Base-by-base conservation (phyloP, 805 yeast genomes). In the Ogataea neopini region DNA sequence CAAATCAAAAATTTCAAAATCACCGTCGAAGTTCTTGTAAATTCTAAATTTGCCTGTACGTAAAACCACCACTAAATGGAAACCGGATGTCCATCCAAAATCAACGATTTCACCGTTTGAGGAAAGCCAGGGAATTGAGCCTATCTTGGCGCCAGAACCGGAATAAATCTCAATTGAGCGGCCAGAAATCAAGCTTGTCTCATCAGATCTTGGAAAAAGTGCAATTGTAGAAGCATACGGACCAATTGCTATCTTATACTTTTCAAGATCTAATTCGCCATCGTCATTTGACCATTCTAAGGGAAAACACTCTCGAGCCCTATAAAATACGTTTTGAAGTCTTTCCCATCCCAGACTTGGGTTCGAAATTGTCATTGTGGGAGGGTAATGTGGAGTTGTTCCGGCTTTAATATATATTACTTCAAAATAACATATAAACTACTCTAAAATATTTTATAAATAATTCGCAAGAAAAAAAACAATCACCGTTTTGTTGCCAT, bases 281-380 rank as follows among this genome's bases (percentile, higher is more conserved):
- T 70, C 59, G 14, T 73, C 64, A 15, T 26, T 32, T 26, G 42
- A 11, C 86, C 86, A 82, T 44, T 73, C 66, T 56, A 81, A 60
- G 1, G 69, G 74, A 58, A 78, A 83, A 47, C 86, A 83, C 15
- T 79, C 75, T 45, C 83, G 66, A 14, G 76, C 73, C 46, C 86
- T 71, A 56, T 88, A 90, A 62, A 78, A 88, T 8, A 80, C 84
- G 63, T 81, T 80, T 45, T 80, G 82, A 15, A 90, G 74, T 53
- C 84, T 76, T 63, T 89, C 96, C 97, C 97, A 90, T 37, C 66
- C 67, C 22, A 68, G 45, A 41, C 69, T 65, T 6, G 72, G 72
- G 37, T 60, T 63, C 1, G 52, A 39, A 38, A 49, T 42, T 3
- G 42, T 25, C 42, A 39, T 39, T 25, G 41, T 38, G 20, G 13